Percentiles rank a stretch among this genome's conserved stretches.
Conservation (phyloP, 768 basidiomycete genomes). For the Suillus bovinus region DNA sequence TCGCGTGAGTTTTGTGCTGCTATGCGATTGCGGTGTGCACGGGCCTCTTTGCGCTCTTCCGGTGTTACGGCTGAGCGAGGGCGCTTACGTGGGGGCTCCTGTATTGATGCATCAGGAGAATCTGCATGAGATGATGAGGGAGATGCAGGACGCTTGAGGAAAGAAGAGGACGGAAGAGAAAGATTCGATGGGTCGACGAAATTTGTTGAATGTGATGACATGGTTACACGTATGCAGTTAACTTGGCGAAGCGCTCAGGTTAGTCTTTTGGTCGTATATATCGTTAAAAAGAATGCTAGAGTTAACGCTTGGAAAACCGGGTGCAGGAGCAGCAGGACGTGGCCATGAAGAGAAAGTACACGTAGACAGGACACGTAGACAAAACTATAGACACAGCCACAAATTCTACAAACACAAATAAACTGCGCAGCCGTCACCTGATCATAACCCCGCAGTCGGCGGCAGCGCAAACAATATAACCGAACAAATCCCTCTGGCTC, state of each 20-base stretch:
- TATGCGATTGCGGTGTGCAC: conserved; percentile 90
- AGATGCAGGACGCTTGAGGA: conserved; percentile 29
- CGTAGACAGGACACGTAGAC: conserved; percentile 31
- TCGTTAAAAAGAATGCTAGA: not conserved
- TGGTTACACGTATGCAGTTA: conserved; percentile 13
- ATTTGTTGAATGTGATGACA: conserved; percentile 24
- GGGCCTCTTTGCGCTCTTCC: conserved; percentile 83
- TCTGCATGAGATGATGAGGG: conserved; percentile 24
- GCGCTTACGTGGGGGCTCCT: conserved; percentile 72
- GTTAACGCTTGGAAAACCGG: conserved; percentile 5
- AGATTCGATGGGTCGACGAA: conserved; percentile 41
- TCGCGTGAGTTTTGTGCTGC: conserved; percentile 94
- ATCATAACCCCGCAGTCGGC: too few species aligned
- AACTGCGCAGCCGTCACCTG: conserved; percentile 7
- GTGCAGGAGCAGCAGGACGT: conserved; percentile 20
- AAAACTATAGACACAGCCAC: conserved; percentile 26
- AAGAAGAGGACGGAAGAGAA: conserved; percentile 40
- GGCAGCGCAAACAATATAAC: too few species aligned
- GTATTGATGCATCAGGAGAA: conserved; percentile 11
- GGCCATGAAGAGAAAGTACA: conserved; percentile 24
- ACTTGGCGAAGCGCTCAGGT: not conserved
- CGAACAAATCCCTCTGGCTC: conserved; percentile 79
- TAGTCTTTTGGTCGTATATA: not conserved
- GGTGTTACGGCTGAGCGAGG: conserved; percentile 59
- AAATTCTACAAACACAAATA: conserved; percentile 25